Percentiles rank a stretch among this genome's conserved stretches.
These are phyloP conservation scores for Globisporangium nodosum DNA, from an alignment of 352 stramenopile species.

Conservation along the genomic window DNA sequence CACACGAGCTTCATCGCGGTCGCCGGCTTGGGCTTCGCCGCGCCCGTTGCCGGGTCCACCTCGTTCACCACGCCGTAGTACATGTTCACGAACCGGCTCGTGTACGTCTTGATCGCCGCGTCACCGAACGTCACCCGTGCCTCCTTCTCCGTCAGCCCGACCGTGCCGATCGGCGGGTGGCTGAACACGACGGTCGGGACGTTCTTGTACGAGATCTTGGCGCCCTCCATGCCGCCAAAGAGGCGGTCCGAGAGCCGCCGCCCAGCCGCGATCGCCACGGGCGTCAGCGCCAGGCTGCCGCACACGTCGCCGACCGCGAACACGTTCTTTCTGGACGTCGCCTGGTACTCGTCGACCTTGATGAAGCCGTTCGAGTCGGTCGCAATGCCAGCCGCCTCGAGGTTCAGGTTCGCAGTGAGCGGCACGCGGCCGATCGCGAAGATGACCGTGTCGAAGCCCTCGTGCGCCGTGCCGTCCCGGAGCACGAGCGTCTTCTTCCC, in stretches of 20 bases:
- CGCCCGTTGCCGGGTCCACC: conserved; percentile 21
- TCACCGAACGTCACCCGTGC: conserved; percentile 86
- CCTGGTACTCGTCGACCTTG: conserved; percentile 85
- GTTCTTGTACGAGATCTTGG: conserved; percentile 84
- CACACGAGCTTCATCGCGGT: conserved; percentile 95
- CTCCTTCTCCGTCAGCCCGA: conserved; percentile 90
- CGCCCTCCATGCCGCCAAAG: conserved; percentile 62
- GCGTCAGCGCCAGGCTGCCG: conserved; percentile 66
- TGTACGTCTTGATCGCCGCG: conserved; percentile 92
- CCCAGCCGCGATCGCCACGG: conserved; percentile 83
- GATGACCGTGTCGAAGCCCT: conserved; percentile 81
- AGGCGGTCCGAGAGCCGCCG: conserved; percentile 81
- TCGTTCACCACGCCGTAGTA: conserved; percentile 91
- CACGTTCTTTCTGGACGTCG: conserved; percentile 80
- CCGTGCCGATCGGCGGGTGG: conserved; percentile 93
- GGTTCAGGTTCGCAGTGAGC: conserved; percentile 45
- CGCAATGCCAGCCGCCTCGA: conserved; percentile 65
- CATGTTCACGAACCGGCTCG: conserved; percentile 93
- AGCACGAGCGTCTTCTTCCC: conserved; percentile 55
- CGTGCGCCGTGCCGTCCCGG: conserved; percentile 28
- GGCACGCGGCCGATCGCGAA: conserved; percentile 71
- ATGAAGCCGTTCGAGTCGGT: conserved; percentile 70
- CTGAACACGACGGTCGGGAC: conserved; percentile 96
- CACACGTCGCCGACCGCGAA: conserved; percentile 79
- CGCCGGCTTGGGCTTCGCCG: conserved; percentile 81